phyloP scores from a whole-genome alignment of 192 early-diverging fungal species.

The Coemansia sp. region DNA sequence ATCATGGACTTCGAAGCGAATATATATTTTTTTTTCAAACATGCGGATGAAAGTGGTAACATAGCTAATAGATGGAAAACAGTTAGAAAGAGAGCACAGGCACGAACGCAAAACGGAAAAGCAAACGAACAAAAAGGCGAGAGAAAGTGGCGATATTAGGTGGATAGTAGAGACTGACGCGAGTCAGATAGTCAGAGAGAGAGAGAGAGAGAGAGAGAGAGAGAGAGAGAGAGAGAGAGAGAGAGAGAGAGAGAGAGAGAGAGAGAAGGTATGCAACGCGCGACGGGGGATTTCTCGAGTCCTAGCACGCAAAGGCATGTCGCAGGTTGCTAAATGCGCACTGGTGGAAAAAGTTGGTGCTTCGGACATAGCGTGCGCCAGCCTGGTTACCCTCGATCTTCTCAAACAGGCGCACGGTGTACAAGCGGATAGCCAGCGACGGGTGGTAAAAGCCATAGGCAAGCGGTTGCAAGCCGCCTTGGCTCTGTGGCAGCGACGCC shows the following conservation, averaged over 20 bases:
- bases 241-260: not conserved
- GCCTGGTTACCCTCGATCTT: constrained; percentile 70
- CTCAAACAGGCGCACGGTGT: constrained; percentile 75
- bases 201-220: not conserved
- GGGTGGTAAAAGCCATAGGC: constrained; percentile 82
- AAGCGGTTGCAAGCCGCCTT: constrained; percentile 82
- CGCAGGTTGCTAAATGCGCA: constrained; percentile 57
- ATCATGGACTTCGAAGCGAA: constrained; percentile 5
- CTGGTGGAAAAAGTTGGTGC: constrained; percentile 58
- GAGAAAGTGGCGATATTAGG: not conserved
- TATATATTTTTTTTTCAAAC: not conserved
- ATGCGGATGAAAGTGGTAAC: not conserved
- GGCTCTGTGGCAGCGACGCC: constrained; percentile 72
- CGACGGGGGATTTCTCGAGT: not conserved
- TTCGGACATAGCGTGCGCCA: constrained; percentile 50
- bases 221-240: not conserved
- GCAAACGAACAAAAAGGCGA: not conserved
- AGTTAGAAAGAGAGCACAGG: constrained; percentile 8
- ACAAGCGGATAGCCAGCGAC: constrained; percentile 63
- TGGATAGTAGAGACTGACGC: not conserved
- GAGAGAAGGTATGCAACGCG: not conserved
- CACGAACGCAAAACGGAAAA: constrained; percentile 15
- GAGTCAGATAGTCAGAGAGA: not conserved
- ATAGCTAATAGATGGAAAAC: not conserved
- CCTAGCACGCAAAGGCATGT: constrained; percentile 39